phyloP scores from a whole-genome alignment of 192 early-diverging fungal genomes.

The Coemansia sp. region DNA sequence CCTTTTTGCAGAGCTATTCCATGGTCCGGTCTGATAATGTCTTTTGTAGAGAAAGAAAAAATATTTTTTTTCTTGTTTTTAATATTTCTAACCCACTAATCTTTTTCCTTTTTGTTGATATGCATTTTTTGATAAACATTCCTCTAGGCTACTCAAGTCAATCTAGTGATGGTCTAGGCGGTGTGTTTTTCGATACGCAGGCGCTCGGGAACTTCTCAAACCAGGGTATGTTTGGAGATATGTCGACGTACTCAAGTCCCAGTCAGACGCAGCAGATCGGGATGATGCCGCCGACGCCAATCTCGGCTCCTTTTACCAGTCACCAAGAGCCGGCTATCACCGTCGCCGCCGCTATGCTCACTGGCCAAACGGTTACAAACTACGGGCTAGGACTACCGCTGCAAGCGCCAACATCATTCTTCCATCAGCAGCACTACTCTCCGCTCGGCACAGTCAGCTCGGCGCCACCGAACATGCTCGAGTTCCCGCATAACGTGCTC shows the following conservation, averaged over 20 bases:
- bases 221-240: background rate
- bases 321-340: background rate
- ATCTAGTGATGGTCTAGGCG: conserved; percentile 24
- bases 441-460: conserved; percentile 27
- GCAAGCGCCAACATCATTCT: conserved; percentile 4
- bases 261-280: conserved; percentile 18
- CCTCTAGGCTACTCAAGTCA: conserved; percentile 34
- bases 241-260: background rate
- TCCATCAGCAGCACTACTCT: background rate
- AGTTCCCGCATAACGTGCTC: conserved; percentile 36
- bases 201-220: conserved; percentile 14
- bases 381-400: conserved; percentile 14
- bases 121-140: conserved; percentile 33
- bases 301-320: conserved; percentile 22
- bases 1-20: background rate
- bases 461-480: conserved; percentile 47
- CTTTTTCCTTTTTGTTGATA: background rate
- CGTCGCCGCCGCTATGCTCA: background rate
- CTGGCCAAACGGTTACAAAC: background rate
- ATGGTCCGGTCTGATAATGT: background rate
- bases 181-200: conserved; percentile 32
- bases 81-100: background rate
- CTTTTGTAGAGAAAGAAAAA: too few relatives aligned
- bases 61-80: background rate
- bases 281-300: conserved; percentile 34